Percentiles rank a stretch among this genome's conserved stretches.
phyloP scores from a whole-genome alignment of 805 yeast genomes.

The Nakazawaea peltata region DNA sequence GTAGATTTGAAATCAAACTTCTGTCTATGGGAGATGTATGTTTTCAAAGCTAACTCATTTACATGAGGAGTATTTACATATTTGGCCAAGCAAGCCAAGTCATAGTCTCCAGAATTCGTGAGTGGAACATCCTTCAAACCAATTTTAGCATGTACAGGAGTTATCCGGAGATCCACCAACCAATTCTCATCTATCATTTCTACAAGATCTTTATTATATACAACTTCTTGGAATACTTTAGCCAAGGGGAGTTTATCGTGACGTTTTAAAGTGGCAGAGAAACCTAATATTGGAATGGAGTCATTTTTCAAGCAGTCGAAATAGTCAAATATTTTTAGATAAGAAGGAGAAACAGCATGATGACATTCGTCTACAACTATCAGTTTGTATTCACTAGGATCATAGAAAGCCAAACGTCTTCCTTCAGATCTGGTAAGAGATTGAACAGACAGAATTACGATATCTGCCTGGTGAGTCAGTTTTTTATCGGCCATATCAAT shows the following conservation, averaged over 20 bases:
- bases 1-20: conserved; percentile 46
- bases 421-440: conserved; percentile 37
- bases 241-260: conserved; percentile 60
- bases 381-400: conserved; percentile 56
- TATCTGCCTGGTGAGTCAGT: conserved; percentile 43
- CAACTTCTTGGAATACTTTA: conserved; percentile 61
- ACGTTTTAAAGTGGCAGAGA: conserved; percentile 81
- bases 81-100: conserved; percentile 37
- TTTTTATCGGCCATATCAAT: conserved; percentile 60
- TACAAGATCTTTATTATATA: conserved; percentile 54
- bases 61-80: conserved; percentile 46
- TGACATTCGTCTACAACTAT: conserved; percentile 90
- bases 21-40: conserved; percentile 39
- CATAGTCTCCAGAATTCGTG: conserved; percentile 43
- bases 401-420: conserved; percentile 40
- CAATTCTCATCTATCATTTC: conserved; percentile 65
- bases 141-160: conserved; percentile 40
- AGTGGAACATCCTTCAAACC: conserved; percentile 18
- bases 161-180: conserved; percentile 61
- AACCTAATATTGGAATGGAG: conserved; percentile 63
- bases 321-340: conserved; percentile 46
- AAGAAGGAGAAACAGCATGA: conserved; percentile 73
- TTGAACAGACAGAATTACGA: conserved; percentile 72
- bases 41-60: conserved; percentile 46
- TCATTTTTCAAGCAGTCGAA: conserved; percentile 39